These are phyloP conservation scores for Candida rishiriensis DNA, from an alignment of 805 yeast genomes.

Conservation along the genomic window DNA sequence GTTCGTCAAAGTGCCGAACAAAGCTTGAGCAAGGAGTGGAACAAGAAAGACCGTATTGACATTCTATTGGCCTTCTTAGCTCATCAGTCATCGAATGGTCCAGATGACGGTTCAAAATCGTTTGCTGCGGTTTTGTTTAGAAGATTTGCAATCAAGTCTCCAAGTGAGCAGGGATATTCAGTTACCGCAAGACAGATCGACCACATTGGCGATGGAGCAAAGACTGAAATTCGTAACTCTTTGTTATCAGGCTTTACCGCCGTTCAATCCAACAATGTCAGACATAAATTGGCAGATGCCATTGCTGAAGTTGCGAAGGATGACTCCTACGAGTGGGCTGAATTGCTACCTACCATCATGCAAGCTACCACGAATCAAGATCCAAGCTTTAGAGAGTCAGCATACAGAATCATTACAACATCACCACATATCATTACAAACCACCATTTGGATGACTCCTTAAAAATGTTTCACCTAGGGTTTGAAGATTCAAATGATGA, in stretches of 20 bases:
- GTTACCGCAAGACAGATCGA: conserved; percentile 79
- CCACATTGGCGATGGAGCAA: conserved; percentile 52
- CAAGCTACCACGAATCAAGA: conserved; percentile 49
- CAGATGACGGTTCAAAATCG: conserved; percentile 55
- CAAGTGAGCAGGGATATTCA: conserved; percentile 54
- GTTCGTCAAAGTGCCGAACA: conserved; percentile 74
- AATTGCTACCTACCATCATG: conserved; percentile 68
- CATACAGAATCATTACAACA: conserved; percentile 82
- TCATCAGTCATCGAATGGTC: conserved; percentile 65
- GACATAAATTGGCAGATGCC: conserved; percentile 92
- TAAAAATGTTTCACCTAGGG: conserved; percentile 74
- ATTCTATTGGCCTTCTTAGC: conserved; percentile 72
- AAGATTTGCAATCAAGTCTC: conserved; percentile 76
- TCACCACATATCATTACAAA: conserved; percentile 74
- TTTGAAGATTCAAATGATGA: conserved; percentile 76
- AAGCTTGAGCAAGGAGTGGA: conserved; percentile 72
- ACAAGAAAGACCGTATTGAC: conserved; percentile 60
- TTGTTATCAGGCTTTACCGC: conserved; percentile 70
- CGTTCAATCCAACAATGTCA: conserved; percentile 66
- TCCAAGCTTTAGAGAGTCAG: conserved; percentile 77
- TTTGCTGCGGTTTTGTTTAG: conserved; percentile 87
- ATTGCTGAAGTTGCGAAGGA: conserved; percentile 87
- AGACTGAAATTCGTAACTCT: conserved; percentile 56
- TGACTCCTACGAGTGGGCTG: conserved; percentile 66
- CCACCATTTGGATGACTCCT: conserved; percentile 34